These are phyloP conservation scores for Candida neerlandica DNA, from an alignment of 1,139 yeast genomes.

Conservation along the genomic window DNA sequence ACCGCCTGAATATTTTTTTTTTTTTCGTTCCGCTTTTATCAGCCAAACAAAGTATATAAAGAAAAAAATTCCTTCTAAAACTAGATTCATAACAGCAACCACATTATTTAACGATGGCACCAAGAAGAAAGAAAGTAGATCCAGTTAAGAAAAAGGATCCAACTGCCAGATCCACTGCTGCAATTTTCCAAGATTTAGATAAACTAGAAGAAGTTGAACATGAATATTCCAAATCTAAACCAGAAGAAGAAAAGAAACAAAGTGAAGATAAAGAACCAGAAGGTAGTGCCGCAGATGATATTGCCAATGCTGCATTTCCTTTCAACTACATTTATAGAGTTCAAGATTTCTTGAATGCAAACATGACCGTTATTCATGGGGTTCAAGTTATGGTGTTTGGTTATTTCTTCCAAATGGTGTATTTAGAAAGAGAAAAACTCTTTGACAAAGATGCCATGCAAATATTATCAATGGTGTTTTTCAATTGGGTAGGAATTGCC, in stretches of 20 bases:
- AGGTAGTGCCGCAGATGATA: conserved; percentile 6
- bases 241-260: conserved; percentile 2
- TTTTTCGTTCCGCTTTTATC: too few relatives aligned
- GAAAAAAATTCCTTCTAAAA: neutral
- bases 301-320: conserved; percentile 25
- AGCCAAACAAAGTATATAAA: too few relatives aligned
- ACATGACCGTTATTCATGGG: conserved; percentile 32
- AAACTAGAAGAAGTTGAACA: conserved; percentile 12
- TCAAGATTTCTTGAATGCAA: conserved; percentile 45
- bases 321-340: conserved; percentile 31
- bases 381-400: conserved; percentile 37
- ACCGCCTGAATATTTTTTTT: too few relatives aligned
- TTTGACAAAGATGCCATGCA: conserved; percentile 19
- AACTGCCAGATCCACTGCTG: conserved; percentile 23
- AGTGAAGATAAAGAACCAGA: conserved; percentile 1
- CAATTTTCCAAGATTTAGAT: conserved; percentile 22
- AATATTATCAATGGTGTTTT: conserved; percentile 30
- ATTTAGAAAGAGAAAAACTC: conserved; percentile 22
- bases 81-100: neutral
- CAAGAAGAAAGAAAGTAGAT: conserved; percentile 5
- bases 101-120: neutral
- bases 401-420: conserved; percentile 35
- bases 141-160: conserved; percentile 7
- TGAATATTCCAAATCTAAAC: conserved; percentile 4
- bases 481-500: conserved; percentile 38